Evolutionary conservation across 257 asterid species (phyloP), one percentile per base, ranked within the genome.

Genomic region (Anisodus acutangulus): DNA sequence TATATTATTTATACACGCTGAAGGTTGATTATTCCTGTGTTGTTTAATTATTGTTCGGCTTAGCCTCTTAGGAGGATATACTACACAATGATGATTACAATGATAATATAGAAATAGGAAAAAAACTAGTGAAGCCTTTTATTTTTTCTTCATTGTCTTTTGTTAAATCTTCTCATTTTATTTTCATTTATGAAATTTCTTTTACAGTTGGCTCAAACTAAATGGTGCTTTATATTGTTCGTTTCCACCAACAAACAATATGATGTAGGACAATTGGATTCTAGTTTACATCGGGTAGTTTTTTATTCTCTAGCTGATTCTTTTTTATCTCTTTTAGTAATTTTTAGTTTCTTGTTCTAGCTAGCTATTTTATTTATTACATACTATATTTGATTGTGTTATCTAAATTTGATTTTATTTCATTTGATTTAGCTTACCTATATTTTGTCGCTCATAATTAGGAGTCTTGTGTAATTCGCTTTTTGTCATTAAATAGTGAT

Each of bases 351-450:
- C 54, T 41, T 39, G 78, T 41, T 70, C 78, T 68, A 67, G 49
- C 8, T 62, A 31, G 72, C 45, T 66, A 35, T 31, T 31, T 9
- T n/a, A 5, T n/a, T 43, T 39, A 41, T 8, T 41, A 39, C 8
- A 8, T 41, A 9, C 41, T 39, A 13, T 12, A 39, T 68, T 68
- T 13, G 35, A 31, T 1, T 31, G 35, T 31, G 49, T 4, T 22
- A 22, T 22, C 62, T 22, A 47, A 51, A 22, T 74, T 74, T 74
- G 58, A 72, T 72, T 47, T 10, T 72, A 72, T 19, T 72, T 72
- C 41, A 47, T 19, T 72, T 39, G 54, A 6, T 31, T 31, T 1
- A 31, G 35, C 35, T 31, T 31, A 31, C 35, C 35, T 31, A 31
- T 1, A 31, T 31, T 31, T 31, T 31, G 35, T 31, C 35, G 35